Evolutionary conservation across 371 early-diverging fungal species (phyloP).

Genomic region (Aphelidium insulamus): DNA sequence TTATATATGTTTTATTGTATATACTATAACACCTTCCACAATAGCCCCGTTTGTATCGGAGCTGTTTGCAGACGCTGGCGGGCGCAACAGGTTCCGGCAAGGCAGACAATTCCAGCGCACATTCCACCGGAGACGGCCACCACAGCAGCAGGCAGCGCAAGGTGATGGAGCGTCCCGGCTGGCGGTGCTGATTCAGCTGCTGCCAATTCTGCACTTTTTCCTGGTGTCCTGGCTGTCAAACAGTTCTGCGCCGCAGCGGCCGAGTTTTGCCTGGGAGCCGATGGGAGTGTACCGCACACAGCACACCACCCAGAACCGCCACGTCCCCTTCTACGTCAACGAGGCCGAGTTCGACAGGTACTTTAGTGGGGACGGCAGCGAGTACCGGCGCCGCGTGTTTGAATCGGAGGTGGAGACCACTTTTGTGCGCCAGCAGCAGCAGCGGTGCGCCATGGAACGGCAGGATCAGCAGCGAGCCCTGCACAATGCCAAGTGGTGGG

Average conservation of each 20-base stretch:
- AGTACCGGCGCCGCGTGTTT: constrained; percentile 9
- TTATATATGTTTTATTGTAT: not conserved
- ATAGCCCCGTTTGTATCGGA: not conserved
- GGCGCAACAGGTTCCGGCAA: no score
- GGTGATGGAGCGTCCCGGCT: constrained; percentile 5
- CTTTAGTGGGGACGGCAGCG: constrained; percentile 16
- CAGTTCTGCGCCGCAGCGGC: constrained; percentile 6
- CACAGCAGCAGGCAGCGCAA: constrained; percentile 6
- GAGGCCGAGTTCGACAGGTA: constrained; percentile 12
- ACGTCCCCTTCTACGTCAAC: constrained; percentile 27
- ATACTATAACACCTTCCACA: no score
- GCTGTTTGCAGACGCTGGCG: not conserved
- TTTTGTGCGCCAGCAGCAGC: constrained; percentile 13
- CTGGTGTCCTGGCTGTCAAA: constrained; percentile 18
- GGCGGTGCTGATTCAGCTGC: constrained; percentile 16
- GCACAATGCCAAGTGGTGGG: constrained; percentile 20
- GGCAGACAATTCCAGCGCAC: no score
- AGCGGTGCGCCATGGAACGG: constrained; percentile 16
- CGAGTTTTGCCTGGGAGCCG: constrained; percentile 12
- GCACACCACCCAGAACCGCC: constrained; percentile 11
- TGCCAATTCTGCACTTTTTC: constrained; percentile 29
- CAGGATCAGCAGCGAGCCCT: constrained; percentile 13
- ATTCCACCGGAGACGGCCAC: constrained; percentile 3
- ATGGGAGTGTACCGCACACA: constrained; percentile 4
- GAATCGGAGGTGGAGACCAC: constrained; percentile 20